A percentile compares a stretch with the other conserved stretches of the same genome.
Evolutionary conservation across 139 green algal species (phyloP).

Genomic region (Chlamydomonas schloesseri): DNA sequence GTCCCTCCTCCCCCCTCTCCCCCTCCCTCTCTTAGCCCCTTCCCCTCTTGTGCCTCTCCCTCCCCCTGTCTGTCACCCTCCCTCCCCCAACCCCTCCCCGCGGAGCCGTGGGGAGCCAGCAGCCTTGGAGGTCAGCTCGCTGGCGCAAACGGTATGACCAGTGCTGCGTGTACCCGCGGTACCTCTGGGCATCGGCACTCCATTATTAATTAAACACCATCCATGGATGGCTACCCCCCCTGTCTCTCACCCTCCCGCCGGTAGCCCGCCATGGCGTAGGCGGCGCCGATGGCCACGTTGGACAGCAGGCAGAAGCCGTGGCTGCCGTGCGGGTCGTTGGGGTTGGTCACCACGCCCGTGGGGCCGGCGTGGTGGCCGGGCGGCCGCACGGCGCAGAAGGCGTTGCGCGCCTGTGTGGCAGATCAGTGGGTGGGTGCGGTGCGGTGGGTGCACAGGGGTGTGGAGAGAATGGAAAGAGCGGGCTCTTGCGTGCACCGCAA

Average conservation of each 20-base stretch:
- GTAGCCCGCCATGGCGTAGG: conserved; percentile 89
- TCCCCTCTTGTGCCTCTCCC: not conserved
- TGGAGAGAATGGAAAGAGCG: not conserved
- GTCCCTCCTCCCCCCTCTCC: not conserved
- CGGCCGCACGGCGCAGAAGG: conserved; percentile 91
- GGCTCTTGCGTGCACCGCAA: too few relatives aligned
- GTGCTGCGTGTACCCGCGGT: too few relatives aligned
- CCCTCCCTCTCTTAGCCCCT: not conserved
- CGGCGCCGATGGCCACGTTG: conserved; percentile 92
- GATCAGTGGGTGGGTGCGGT: too few relatives aligned
- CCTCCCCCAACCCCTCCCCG: too few relatives aligned
- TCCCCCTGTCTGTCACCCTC: not conserved
- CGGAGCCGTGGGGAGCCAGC: too few relatives aligned
- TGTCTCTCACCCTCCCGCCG: conserved; percentile 50
- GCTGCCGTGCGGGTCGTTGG: conserved; percentile 61
- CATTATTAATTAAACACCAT: too few relatives aligned
- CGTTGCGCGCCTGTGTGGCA: conserved; percentile 77
- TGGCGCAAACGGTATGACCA: too few relatives aligned
- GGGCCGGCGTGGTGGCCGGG: conserved; percentile 74
- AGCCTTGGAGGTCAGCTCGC: too few relatives aligned
- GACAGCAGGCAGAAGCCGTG: conserved; percentile 97
- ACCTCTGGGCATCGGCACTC: too few relatives aligned
- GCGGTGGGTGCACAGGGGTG: too few relatives aligned
- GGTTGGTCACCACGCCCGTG: conserved; percentile 41
- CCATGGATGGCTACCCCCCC: too few relatives aligned